Evolutionary conservation across 208 protist species (phyloP), one percentile per base, ranked within the genome.

Genomic region (Leishmania mexicana): DNA sequence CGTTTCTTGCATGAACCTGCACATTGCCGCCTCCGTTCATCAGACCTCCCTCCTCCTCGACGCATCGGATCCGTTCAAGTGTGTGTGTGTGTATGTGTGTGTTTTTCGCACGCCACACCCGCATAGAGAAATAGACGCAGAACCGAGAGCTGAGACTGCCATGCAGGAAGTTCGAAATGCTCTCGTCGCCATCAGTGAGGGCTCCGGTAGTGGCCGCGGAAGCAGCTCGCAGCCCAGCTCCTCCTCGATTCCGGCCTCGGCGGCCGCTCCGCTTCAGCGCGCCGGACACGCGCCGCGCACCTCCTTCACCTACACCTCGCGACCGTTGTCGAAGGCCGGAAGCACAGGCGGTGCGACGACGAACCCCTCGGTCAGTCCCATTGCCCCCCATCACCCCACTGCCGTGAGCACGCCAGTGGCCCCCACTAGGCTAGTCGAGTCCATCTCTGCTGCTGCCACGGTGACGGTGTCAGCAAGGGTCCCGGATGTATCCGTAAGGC

Each of bases 291-390:
- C 85, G 4, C 85, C 85, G 17, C 85, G 85, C 31, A 88, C 85
- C 3, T 88, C 81, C 58, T 88, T 88, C 57, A 62, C 78, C 72
- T 88, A 83, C 76, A 75, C 82, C 13, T 81, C 82, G 11, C 82
- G 64, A 38, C 58, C 72, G 4, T 45, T 53, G 28, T 51, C 70
- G 10, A 45, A 51, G 45, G 21, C 11, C 45, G 45, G 54, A 53
- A 31, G 70, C 70, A 74, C 40, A 15, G 45, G 70, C 47, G 45
- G 70, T 38, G 70, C 8, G 42, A 4, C 70, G 24, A 15, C 70
- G 28, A 53, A 40, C 24, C 45, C 47, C 47, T 74, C 70, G 53
- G 24, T 72, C 38, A 40, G 62, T 53, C 0, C 10, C 58, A 7
- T 40, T 75, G 2, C 35, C 28, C 21, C 49, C 80, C 51, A 57